Conservation (phyloP, 2,329 filamentous ascomycete genomes). For the Stachybotrys elegans region DNA sequence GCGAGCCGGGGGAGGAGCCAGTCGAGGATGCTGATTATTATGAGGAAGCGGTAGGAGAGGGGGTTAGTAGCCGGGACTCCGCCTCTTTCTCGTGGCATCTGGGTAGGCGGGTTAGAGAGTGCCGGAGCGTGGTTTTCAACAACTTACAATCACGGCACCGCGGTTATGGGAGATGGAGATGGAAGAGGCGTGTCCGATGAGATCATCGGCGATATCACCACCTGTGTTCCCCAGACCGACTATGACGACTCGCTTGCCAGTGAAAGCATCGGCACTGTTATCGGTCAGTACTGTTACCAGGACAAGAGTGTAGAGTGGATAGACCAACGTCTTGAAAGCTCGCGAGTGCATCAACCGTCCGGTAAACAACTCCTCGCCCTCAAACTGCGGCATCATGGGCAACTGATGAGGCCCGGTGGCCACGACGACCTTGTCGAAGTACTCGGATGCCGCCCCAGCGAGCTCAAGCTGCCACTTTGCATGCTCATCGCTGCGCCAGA, state of each 20-base stretch:
- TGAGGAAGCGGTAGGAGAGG: constrained; percentile 26
- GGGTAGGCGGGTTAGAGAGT: constrained; percentile 7
- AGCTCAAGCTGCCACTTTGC: constrained; percentile 24
- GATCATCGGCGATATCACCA: constrained; percentile 21
- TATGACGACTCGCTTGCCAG: constrained; percentile 33
- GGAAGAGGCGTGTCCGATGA: constrained; percentile 21
- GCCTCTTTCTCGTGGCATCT: constrained; percentile 22
- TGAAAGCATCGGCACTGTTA: constrained; percentile 15
- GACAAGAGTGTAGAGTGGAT: neutral
- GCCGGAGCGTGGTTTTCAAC: constrained; percentile 2
- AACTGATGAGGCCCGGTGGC: constrained; percentile 28
- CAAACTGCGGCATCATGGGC: constrained; percentile 30
- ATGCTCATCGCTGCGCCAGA: constrained; percentile 10
- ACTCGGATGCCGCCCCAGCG: constrained; percentile 11
- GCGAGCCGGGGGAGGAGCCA: constrained; percentile 11
- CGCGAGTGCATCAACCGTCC: constrained; percentile 18
- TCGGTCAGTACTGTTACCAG: constrained; percentile 1
- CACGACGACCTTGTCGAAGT: constrained; percentile 34
- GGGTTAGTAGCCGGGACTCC: constrained; percentile 25
- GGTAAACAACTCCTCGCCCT: constrained; percentile 25
- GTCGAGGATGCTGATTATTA: constrained; percentile 22
- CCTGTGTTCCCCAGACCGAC: constrained; percentile 39
- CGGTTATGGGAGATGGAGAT: constrained; percentile 18
- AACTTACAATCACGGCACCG: constrained; percentile 16
- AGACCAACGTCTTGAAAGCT: constrained; percentile 12